Percentiles rank a stretch among this genome's conserved stretches.
phyloP scores from a whole-genome alignment of 495 filamentous ascomycete species.

The Tuber borchii region DNA sequence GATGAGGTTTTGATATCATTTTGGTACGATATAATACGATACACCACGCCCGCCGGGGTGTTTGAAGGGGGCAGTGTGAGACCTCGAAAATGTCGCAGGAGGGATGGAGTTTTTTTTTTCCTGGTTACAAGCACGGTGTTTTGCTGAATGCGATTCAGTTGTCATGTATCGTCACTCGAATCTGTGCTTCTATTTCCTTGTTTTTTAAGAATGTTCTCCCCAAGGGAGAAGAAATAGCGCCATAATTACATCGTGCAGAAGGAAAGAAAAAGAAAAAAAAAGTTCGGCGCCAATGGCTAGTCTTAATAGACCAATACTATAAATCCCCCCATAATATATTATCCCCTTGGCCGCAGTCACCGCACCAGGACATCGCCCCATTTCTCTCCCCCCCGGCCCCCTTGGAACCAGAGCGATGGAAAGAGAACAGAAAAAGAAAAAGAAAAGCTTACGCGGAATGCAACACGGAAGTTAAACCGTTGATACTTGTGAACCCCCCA shows the following conservation, averaged over 20 bases:
- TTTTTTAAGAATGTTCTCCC: not conserved
- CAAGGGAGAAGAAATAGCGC: not conserved
- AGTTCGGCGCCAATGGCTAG: not conserved
- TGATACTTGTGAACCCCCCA: not conserved
- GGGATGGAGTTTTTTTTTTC: not conserved
- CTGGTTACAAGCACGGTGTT: not conserved
- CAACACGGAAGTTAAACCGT: slow-evolving; percentile 1
- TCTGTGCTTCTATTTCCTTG: not conserved
- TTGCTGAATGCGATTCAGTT: not conserved
- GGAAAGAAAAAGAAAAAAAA: not conserved
- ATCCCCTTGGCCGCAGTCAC: not conserved
- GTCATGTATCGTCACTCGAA: not conserved
- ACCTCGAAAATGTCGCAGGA: not conserved
- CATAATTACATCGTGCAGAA: not conserved
- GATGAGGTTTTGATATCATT: not conserved
- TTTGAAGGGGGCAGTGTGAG: not conserved
- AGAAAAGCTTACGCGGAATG: not conserved
- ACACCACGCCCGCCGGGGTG: not conserved
- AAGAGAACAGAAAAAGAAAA: not conserved
- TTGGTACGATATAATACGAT: not conserved
- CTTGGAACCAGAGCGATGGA: not conserved
- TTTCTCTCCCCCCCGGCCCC: not conserved
- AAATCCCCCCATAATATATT: not conserved
- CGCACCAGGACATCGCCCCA: slow-evolving; percentile 3
- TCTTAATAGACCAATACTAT: not conserved